Evolutionary conservation across 1,284 basidiomycete species (phyloP), one percentile per base, ranked within the genome.

Genomic region (Cutaneotrichosporon cavernicola): DNA sequence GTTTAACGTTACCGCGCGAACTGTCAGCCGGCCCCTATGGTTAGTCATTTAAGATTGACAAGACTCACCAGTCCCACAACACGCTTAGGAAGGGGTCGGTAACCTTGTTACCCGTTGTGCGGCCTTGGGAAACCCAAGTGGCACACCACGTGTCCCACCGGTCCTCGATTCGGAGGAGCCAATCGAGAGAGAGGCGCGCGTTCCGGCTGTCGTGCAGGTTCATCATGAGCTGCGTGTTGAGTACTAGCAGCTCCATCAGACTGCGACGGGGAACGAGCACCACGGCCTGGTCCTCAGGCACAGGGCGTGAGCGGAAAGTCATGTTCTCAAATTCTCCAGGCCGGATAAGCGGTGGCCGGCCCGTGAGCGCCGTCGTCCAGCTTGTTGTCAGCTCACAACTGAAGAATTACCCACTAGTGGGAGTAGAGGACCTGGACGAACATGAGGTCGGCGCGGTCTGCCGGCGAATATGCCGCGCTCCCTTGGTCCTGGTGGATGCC

Each of bases 321-420:
- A 64, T 62, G 40, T 31, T 58, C 56, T 69, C 67, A 58, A 66
- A 69, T 58, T 69, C 67, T 34, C 65, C 65, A 9, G 67, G 65
- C n/a, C 59, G 51, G 40, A 66, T 61, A 50, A 66, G 50, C 1
- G 65, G 67, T 5, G 65, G 32, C 11, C 56, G 49, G 5, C 49
- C 55, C 5, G 55, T 57, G 2, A 65, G 63, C 1, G 61, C 60
- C 0, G 66, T 62, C 4, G 66, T 50, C 63, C 63, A 67, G 61
- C 65, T 66, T 66, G 57, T 2, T 4, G 47, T 66, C 31, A 66
- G 62, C n/a, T 38, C 1, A 3, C 10, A 40, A 10, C 14, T 14
- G 8, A 2, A 9, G 18, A 21, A 16, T n/a, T n/a, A 57, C 62
- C 62, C 30, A 61, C 65, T 68, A 70, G 55, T 67, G 62, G 5